phyloP scores from a whole-genome alignment of 495 filamentous ascomycete species.

The Penicillium verhagenii region DNA sequence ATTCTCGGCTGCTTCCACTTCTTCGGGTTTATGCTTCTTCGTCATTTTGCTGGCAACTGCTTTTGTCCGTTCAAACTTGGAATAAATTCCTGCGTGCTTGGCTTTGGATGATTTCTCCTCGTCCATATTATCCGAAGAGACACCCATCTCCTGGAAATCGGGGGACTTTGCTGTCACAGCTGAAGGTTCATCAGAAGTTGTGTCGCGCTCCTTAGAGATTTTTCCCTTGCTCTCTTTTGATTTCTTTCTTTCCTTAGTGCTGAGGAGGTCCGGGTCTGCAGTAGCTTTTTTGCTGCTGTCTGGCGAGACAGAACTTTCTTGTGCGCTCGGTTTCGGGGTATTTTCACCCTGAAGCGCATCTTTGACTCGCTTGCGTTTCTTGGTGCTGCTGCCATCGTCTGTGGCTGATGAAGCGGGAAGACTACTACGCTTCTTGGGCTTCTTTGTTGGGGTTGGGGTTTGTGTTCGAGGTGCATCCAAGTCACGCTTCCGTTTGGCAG shows the following conservation, averaged over 20 bases:
- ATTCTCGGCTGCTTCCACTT: constrained; percentile 14
- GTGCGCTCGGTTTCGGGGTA: constrained; percentile 23
- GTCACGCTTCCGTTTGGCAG: constrained; percentile 43
- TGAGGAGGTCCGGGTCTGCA: constrained; percentile 19
- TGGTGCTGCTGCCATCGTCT: constrained; percentile 16
- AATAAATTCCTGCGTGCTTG: constrained; percentile 44
- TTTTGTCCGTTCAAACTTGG: constrained; percentile 47
- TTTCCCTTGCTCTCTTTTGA: constrained; percentile 30
- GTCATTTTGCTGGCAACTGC: constrained; percentile 30
- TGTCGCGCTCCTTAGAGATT: constrained; percentile 14
- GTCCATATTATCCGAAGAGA: constrained; percentile 5
- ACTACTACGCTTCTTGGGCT: constrained; percentile 36
- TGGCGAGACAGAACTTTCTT: constrained; percentile 33
- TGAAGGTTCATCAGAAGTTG: constrained; percentile 17
- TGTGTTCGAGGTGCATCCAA: constrained; percentile 26
- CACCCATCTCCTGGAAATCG: constrained; percentile 8
- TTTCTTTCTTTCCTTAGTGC: constrained; percentile 26
- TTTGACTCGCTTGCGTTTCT: constrained; percentile 26
- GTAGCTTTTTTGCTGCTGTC: constrained; percentile 21
- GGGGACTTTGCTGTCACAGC: constrained; percentile 14
- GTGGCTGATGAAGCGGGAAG: constrained; percentile 10
- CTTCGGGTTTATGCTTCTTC: constrained; percentile 22
- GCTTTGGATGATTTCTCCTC: constrained; percentile 23
- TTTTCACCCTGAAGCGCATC: constrained; percentile 12
- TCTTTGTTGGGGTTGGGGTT: constrained; percentile 39